Conservation (phyloP, 495 filamentous ascomycete species). For the Massariosphaeria phaeospora region DNA sequence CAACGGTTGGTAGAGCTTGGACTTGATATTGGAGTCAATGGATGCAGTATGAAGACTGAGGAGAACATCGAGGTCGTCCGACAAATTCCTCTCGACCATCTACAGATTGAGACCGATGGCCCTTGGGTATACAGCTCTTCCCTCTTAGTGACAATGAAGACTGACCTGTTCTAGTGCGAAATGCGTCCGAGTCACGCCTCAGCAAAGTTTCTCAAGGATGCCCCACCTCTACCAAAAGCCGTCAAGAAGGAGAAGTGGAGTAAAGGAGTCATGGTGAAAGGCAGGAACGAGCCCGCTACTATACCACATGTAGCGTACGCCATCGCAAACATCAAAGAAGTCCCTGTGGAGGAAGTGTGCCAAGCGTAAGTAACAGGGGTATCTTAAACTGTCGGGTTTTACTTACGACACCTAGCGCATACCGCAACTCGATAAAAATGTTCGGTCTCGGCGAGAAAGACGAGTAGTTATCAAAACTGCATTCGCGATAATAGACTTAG, state of each 20-base stretch:
- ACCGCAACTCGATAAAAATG: conserved; percentile 32
- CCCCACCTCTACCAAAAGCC: conserved; percentile 40
- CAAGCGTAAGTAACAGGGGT: conserved; percentile 67
- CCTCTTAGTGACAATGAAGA: neutral
- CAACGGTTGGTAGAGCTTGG: conserved; percentile 65
- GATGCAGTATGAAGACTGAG: conserved; percentile 82
- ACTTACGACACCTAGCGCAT: conserved; percentile 9
- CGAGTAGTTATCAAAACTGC: no score
- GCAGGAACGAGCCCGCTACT: conserved; percentile 81
- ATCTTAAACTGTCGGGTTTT: neutral
- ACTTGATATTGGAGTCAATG: conserved; percentile 81
- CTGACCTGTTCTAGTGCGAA: conserved; percentile 48
- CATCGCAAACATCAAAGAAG: conserved; percentile 76
- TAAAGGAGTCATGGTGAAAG: conserved; percentile 78
- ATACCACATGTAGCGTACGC: conserved; percentile 82
- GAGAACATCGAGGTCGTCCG: conserved; percentile 80
- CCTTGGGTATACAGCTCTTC: conserved; percentile 58
- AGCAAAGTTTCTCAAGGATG: conserved; percentile 50
- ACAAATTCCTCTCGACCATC: conserved; percentile 62
- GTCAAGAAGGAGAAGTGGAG: conserved; percentile 95
- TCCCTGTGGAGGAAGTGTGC: conserved; percentile 72
- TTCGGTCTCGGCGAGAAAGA: conserved; percentile 33
- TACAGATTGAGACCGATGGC: conserved; percentile 93
- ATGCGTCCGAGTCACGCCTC: conserved; percentile 61
- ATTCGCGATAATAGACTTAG: no score